Evolutionary conservation across 371 early-diverging fungal species (phyloP).

Genomic region (Actinomortierella wolfii): DNA sequence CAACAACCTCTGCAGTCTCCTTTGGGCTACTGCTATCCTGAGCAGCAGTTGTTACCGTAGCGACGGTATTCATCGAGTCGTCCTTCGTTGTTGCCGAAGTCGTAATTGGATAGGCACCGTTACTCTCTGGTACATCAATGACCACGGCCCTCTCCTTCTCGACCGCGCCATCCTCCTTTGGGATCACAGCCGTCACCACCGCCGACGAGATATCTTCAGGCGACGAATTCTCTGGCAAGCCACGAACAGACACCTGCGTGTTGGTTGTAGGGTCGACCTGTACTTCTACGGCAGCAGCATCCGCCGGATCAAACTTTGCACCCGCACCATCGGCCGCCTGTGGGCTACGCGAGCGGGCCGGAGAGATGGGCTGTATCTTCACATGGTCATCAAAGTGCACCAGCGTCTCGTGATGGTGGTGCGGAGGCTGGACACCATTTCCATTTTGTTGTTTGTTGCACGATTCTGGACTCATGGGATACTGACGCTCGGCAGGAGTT

Average conservation of each 20-base stretch:
- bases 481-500: background rate
- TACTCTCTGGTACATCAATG: slow-evolving; percentile 7
- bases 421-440: background rate
- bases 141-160: slow-evolving; percentile 7
- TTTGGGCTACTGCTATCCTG: background rate
- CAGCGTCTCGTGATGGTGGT: no score
- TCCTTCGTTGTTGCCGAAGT: no score
- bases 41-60: background rate
- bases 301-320: slow-evolving; percentile 1
- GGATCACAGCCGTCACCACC: slow-evolving; percentile 1
- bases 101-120: slow-evolving; percentile 5
- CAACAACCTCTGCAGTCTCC: background rate
- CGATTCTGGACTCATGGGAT: background rate
- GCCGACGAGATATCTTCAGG: slow-evolving; percentile 7
- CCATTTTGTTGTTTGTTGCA: background rate
- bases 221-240: slow-evolving; percentile 1
- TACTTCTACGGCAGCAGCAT: no score
- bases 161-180: slow-evolving; percentile 10
- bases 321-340: background rate
- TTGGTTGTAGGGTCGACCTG: no score
- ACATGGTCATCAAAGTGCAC: no score
- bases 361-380: background rate
- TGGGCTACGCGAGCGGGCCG: background rate
- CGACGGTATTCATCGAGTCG: slow-evolving; percentile 3
- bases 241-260: slow-evolving; percentile 5